Base-by-base conservation (phyloP, 768 basidiomycete genomes). In the Amanita rubescens region DNA sequence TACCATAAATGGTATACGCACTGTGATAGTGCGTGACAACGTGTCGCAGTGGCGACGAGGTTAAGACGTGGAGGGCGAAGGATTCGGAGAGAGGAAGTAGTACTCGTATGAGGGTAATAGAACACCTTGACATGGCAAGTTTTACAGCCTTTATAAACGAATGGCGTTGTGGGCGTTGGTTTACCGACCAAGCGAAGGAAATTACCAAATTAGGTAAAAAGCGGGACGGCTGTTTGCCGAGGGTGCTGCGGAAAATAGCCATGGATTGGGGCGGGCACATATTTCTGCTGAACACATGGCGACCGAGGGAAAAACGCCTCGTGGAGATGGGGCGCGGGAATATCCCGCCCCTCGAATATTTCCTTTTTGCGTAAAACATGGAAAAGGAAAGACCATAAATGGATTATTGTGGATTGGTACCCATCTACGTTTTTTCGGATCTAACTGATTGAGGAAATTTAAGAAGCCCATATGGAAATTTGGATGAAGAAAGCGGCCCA, bases 261-360 rank as follows among this genome's bases (percentile, higher is more conserved):
- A 8, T 46, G 52, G 62, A 64, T 64, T 61, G 63, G 62, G 27
- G 51, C 60, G 59, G 59, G 60, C 62, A 62, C 54, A 58, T 62
- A 54, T 64, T 60, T 51, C 49, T 8, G 5, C 4, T 25, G 51
- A 56, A 55, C 53, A 57, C 20, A 35, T 49, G 44, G 25, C 15
- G 33, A 17, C 17, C 25, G 43, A 38, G 41, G 24, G 20, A 20
- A 50, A 12, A 34, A 33, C 46, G 46, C 46, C 46, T 47, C 46
- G 46, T 42, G 44, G 5, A 33, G 34, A 17, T 25, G 35, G 38
- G 33, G 37, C 42, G 46, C 35, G 50, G 34, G 52, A 39, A 17
- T 38, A 33, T 37, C 33, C 27, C 52, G 52, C 44, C 30, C 25
- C n/a, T 24, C 27, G 2, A 32, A 52, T 37, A 52, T 52, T 34